phyloP scores from a whole-genome alignment of 805 yeast species.

The Nadsonia fulvescens region DNA sequence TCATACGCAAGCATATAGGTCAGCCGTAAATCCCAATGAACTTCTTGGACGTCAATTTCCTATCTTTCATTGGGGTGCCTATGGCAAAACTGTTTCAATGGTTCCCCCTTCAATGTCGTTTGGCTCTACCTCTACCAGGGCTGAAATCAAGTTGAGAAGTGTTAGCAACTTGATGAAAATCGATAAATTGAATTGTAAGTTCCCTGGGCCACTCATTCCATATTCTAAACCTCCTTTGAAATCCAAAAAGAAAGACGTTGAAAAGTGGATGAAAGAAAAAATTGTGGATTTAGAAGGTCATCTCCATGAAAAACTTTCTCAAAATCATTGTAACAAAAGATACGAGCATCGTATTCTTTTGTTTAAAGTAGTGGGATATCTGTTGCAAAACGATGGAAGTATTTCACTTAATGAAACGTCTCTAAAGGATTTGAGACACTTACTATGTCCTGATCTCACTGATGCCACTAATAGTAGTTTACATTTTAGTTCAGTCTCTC shows the following conservation, averaged over 20 bases:
- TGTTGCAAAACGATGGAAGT: constrained; percentile 19
- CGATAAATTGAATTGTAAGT: constrained; percentile 20
- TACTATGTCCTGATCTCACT: too few relatives aligned
- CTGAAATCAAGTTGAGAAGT: constrained; percentile 14
- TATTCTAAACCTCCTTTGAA: constrained; percentile 24
- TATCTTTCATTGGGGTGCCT: constrained; percentile 45
- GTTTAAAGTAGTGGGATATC: constrained; percentile 18
- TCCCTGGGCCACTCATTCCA: constrained; percentile 52
- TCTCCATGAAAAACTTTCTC: too few relatives aligned
- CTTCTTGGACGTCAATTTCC: constrained; percentile 53
- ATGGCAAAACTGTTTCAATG: constrained; percentile 26
- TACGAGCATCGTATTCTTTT: constrained; percentile 15
- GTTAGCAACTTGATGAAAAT: constrained; percentile 15
- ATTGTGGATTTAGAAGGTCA: constrained; percentile 12
- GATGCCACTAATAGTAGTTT: too few relatives aligned
- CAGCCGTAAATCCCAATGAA: constrained; percentile 3
- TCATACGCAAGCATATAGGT: constrained; percentile 5
- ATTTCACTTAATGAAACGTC: too few relatives aligned
- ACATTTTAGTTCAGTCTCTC: too few relatives aligned
- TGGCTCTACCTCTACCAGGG: constrained; percentile 16
- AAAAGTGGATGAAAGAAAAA: constrained; percentile 41
- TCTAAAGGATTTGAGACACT: too few relatives aligned
- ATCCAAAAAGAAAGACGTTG: constrained; percentile 47
- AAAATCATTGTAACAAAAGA: constrained; percentile 13
- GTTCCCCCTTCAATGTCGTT: constrained; percentile 24